Evolutionary conservation across 108 stramenopile species (phyloP), one percentile per base, ranked within the genome.

Genomic region (Aureococcus anophagefferens): DNA sequence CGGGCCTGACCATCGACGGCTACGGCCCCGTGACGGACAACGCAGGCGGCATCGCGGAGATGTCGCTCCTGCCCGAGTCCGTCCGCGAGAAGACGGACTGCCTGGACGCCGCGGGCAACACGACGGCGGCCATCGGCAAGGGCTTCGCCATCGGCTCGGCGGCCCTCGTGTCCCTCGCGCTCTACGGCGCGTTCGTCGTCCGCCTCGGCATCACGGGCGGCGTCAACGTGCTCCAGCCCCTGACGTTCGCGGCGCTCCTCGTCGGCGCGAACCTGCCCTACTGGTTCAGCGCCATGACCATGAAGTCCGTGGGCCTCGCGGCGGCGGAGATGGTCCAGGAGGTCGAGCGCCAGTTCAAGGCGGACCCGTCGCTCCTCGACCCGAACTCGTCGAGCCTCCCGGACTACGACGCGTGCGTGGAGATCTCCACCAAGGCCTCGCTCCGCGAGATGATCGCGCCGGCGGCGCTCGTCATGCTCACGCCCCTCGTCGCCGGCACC

Each of bases 21-120:
- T 98, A 98, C 75, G 98, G 98, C 45, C 98, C 98, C 46, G 95
- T 98, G 40, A 94, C 93, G 76, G 98, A 98, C 74, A 98, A 98
- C 78, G 98, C 98, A 68, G 98, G 98, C 75, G 98, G 96, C 81
- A n/a, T n/a, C 40, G 97, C 97, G 65, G 97, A 98, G 85, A 98
- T 98, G 97, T 94, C 95, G 44, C 92, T 94, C 79, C 91, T 96
- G 35, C 89, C 90, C 70, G 87, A 90, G 59, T 74, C 81, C 64
- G 94, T 96, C 51, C 94, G 97, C 68, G 94, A 96, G 82, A 95
- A 93, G 86, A 98, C 97, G 46, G 97, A 98, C 84, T 91, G 94
- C 46, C 90, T 98, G 46, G 97, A 98, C 85, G 93, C 97, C 64
- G 94, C 94, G 33, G 97, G 97, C 62, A 98, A 98, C 86, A 98